Evolutionary conservation across 1,284 basidiomycete species (phyloP).

Genomic region (Chondrostereum purpureum): DNA sequence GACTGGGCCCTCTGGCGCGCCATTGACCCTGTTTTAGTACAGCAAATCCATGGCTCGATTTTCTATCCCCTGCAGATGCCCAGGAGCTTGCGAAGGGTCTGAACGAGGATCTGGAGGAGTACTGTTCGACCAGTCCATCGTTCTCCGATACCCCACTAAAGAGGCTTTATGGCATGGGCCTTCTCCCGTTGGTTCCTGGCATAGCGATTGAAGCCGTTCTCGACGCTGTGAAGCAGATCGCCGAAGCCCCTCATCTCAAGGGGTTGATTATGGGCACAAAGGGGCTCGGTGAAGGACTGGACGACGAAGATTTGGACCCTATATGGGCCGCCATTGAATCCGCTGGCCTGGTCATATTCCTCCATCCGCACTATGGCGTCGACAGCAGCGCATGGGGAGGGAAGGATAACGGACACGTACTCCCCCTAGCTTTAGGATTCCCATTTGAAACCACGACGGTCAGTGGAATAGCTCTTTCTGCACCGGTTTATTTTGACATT

Average conservation of each 20-base stretch:
- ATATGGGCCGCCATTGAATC: conserved; percentile 70
- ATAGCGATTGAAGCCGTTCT: conserved; percentile 51
- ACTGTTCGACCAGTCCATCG: conserved; percentile 62
- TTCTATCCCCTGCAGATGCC: conserved; percentile 63
- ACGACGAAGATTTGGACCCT: conserved; percentile 70
- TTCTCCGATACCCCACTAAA: conserved; percentile 35
- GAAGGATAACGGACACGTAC: conserved; percentile 76
- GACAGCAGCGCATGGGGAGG: conserved; percentile 63
- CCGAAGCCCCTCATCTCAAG: conserved; percentile 58
- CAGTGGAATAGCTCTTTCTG: conserved; percentile 19
- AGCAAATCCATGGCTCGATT: conserved; percentile 88
- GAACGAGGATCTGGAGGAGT: conserved; percentile 72
- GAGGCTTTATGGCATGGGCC: conserved; percentile 77
- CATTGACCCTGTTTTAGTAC: conserved; percentile 6
- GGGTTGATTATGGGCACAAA: conserved; percentile 79
- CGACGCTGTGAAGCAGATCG: conserved; percentile 58
- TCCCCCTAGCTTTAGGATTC: conserved; percentile 80
- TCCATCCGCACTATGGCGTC: conserved; percentile 81
- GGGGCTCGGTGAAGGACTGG: conserved; percentile 75
- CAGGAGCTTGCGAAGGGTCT: conserved; percentile 57
- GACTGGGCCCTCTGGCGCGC: not conserved
- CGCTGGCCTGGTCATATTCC: conserved; percentile 65
- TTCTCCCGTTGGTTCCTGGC: conserved; percentile 72
- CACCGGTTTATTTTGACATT: conserved; percentile 2
- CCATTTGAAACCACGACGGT: conserved; percentile 79